Evolutionary conservation across 805 yeast genomes (phyloP), one percentile per base, ranked within the genome.

Genomic region (Tetrapisispora namnaoensis): DNA sequence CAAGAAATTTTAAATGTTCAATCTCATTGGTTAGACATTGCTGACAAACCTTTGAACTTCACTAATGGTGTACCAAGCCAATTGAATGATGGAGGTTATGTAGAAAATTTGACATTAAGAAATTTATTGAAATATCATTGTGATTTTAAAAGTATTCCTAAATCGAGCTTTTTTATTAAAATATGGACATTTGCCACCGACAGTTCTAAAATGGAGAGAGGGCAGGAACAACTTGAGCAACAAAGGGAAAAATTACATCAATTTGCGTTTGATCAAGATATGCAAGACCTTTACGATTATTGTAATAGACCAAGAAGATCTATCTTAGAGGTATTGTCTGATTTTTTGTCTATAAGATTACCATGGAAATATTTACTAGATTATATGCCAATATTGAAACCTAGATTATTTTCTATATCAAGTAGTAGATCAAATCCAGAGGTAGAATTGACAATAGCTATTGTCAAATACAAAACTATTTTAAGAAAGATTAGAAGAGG

Each of bases 301-400:
- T 95, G 95, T n/a, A 86, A 88, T 61, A 71, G 98, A 51, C 97
- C 98, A 5, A 74, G 96, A 53, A 67, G 99, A 55, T 88, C 95
- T 45, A 76, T 90, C 4, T 61, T 89, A 21, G 99, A 93, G 63
- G 84, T 86, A 0, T 63, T 93, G 7, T 74, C 79, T 46, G 99
- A 93, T 62, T 93, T 93, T 61, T 80, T 77, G 52, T 76, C 87
- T 5, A 71, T 93, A 39, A 73, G 67, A 44, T 79, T 93, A 28
- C 98, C 99, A 1, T 61, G 86, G 35, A 83, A 79, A 49, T 83
- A 84, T 58, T 56, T 88, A 5, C 71, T 86, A 40, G 98, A 93
- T 51, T 66, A 87, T 21, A 72, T 93, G 53, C 97, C 97, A 4
- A 58, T 71, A 1, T 75, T 93, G 49, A 80, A 81, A 53, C 96